These are phyloP conservation scores for Eucalyptus camaldulensis DNA, from an alignment of 345 rosid species.

Conservation along the genomic window DNA sequence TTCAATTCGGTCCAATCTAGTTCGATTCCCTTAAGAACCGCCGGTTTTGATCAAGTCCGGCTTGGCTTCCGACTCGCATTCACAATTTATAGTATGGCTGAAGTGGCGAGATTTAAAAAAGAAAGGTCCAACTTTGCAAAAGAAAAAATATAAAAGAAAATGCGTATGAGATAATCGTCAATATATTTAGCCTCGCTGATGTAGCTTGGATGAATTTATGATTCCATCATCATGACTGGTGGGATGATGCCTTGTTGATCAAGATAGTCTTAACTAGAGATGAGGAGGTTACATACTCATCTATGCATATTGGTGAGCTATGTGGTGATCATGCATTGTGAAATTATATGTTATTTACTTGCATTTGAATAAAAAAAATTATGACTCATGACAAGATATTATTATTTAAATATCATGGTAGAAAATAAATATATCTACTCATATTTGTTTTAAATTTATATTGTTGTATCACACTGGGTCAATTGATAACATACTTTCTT, in stretches of 20 bases:
- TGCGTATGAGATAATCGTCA: not conserved
- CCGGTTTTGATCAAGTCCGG: too few species aligned
- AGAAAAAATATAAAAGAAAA: not conserved
- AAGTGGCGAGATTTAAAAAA: not conserved
- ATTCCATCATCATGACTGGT: not conserved
- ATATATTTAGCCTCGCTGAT: not conserved
- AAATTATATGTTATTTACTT: not conserved
- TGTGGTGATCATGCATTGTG: not conserved
- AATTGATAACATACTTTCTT: not conserved
- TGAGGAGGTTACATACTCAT: not conserved
- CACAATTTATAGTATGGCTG: not conserved
- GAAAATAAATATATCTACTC: not conserved
- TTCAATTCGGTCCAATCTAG: fast-evolving
- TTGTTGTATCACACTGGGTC: not conserved
- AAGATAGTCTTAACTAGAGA: not conserved
- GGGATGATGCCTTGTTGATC: not conserved
- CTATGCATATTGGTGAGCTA: not conserved
- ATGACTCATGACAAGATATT: not conserved
- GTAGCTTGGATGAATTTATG: not conserved
- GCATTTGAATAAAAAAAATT: not conserved
- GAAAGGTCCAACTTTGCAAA: not conserved
- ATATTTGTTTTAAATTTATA: not conserved
- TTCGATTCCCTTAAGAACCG: too few species aligned
- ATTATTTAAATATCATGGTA: not conserved
- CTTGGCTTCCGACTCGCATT: not conserved